A percentile compares a stretch with the other conserved stretches of the same genome.
Evolutionary conservation across 2,329 filamentous ascomycete species (phyloP).

Genomic region (Neocucurbitaria cava): DNA sequence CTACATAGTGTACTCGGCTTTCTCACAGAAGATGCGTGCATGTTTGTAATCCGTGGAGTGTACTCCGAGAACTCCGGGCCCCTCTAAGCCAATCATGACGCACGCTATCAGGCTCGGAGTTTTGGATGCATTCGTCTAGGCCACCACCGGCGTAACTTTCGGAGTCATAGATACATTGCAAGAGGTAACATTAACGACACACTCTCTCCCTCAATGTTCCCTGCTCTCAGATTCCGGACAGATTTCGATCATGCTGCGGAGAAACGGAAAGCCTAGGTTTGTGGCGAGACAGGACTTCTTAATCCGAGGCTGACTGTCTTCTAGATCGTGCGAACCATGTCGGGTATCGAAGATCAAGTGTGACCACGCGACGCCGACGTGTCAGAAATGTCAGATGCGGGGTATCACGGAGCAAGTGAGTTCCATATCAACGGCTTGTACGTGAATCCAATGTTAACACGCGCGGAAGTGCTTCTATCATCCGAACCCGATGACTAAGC

Average conservation of each 20-base stretch:
- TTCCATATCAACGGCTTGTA: background rate
- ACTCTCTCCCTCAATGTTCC: background rate
- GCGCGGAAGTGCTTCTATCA: slow-evolving; percentile 43
- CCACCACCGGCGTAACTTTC: slow-evolving; percentile 11
- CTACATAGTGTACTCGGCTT: too few species aligned
- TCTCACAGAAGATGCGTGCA: too few species aligned
- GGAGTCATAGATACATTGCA: slow-evolving; percentile 1
- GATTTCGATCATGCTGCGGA: slow-evolving; percentile 35
- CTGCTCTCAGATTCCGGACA: background rate
- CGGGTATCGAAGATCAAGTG: slow-evolving; percentile 46
- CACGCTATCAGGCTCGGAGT: background rate
- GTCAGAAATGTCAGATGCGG: slow-evolving; percentile 41
- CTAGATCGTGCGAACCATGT: slow-evolving; percentile 46
- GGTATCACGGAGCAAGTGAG: slow-evolving; percentile 44
- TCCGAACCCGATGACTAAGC: slow-evolving; percentile 47
- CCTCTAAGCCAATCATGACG: background rate
- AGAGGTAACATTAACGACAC: background rate
- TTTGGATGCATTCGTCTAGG: background rate
- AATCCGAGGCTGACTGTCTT: slow-evolving; percentile 20
- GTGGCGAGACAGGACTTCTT: slow-evolving; percentile 7
- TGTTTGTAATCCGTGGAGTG: too few species aligned
- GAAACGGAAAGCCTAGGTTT: slow-evolving; percentile 46
- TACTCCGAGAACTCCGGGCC: background rate
- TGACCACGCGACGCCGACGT: slow-evolving; percentile 45
- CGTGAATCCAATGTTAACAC: slow-evolving; percentile 10